Evolutionary conservation across 805 yeast genomes (phyloP).

Genomic region (Schwanniomyces vanrijiae): DNA sequence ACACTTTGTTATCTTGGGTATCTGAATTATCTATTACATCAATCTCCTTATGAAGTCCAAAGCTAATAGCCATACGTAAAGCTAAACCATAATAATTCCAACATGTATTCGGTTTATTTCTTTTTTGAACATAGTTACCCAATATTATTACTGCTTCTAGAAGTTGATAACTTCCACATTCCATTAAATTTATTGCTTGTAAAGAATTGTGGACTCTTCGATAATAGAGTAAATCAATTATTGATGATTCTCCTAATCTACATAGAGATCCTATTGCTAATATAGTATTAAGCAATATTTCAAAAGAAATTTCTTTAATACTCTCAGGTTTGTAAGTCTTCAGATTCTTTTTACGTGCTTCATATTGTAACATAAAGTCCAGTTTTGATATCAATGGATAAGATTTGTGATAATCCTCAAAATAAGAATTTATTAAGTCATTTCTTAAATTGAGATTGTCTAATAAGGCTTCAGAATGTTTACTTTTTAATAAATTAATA

Average conservation of each 20-base stretch:
- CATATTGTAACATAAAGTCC: conserved; percentile 49
- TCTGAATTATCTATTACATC: conserved; percentile 8
- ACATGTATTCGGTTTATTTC: conserved; percentile 18
- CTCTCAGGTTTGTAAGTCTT: conserved; percentile 11
- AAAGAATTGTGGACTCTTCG: conserved; percentile 47
- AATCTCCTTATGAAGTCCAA: conserved; percentile 59
- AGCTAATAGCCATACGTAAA: conserved; percentile 62
- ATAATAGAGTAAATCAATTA: conserved; percentile 49
- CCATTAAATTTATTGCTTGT: conserved; percentile 47
- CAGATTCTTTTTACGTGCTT: conserved; percentile 41
- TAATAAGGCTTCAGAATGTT: conserved; percentile 1
- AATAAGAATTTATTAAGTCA: conserved; percentile 43
- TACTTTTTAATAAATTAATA: background rate
- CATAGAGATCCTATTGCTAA: conserved; percentile 74
- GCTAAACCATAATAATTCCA: conserved; percentile 69
- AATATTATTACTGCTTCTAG: conserved; percentile 36
- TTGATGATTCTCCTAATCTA: conserved; percentile 51
- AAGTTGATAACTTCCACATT: conserved; percentile 57
- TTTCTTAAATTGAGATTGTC: conserved; percentile 8
- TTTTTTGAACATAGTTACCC: conserved; percentile 16
- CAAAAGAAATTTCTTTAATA: conserved; percentile 33
- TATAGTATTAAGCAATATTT: conserved; percentile 54
- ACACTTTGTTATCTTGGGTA: conserved; percentile 7
- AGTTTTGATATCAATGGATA: conserved; percentile 61
- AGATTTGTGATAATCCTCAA: conserved; percentile 58